These are phyloP conservation scores for Trapa bicornis DNA, from an alignment of 345 rosid species.

Conservation along the genomic window DNA sequence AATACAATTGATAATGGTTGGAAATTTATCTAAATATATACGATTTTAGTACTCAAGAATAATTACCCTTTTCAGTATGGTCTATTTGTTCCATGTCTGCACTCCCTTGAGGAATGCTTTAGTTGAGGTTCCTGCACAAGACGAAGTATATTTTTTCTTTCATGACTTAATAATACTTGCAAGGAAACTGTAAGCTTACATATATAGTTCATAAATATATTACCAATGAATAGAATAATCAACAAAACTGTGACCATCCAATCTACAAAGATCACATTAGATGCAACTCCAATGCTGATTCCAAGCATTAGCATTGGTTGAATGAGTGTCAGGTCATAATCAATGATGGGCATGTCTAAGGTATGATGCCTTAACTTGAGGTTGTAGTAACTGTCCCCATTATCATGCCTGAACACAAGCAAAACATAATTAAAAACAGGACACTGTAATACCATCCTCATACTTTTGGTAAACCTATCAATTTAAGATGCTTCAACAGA, in stretches of 20 bases:
- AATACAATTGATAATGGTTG: no score
- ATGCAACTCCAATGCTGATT: constrained; percentile 12
- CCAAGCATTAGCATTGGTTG: constrained; percentile 94
- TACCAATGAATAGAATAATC: constrained; percentile 65
- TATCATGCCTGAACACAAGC: constrained; percentile 53
- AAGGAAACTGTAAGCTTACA: neutral
- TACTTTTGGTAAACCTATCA: no score
- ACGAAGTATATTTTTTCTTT: neutral
- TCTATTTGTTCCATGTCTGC: constrained; percentile 35
- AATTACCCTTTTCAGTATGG: constrained; percentile 28
- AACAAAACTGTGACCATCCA: constrained; percentile 81
- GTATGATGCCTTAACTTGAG: constrained; percentile 65
- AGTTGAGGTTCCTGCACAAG: constrained; percentile 23
- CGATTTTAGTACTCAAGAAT: neutral
- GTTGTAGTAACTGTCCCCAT: constrained; percentile 78
- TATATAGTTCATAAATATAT: neutral
- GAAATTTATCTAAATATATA: no score
- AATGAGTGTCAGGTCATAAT: constrained; percentile 67
- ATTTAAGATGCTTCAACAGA: no score
- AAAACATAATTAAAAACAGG: neutral
- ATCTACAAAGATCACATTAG: constrained; percentile 63
- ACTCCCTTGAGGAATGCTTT: constrained; percentile 38
- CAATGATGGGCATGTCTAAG: constrained; percentile 61
- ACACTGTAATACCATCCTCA: neutral
- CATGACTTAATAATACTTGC: neutral